phyloP scores from a whole-genome alignment of 805 yeast genomes.

The Lipomyces mesembrius region DNA sequence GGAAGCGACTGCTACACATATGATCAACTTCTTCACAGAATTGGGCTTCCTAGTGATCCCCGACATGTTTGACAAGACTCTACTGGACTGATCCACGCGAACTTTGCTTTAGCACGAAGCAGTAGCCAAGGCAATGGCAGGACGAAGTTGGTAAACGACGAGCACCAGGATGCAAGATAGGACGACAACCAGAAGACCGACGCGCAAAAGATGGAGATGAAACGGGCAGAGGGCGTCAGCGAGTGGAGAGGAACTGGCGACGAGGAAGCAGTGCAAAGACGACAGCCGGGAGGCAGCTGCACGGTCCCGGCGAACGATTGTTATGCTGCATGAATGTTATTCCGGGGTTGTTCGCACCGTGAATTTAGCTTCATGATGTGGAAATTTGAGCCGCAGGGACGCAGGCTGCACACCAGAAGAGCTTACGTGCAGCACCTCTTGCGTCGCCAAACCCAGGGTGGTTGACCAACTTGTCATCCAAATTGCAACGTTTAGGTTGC shows the following conservation, averaged over 20 bases:
- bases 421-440: not conserved
- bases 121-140: not conserved
- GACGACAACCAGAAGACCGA: not conserved
- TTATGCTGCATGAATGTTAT: not conserved
- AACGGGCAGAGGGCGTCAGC: not conserved
- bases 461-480: too few relatives aligned
- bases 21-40: not conserved
- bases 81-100: slow-evolving; percentile 1
- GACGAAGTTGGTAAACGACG: not conserved
- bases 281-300: not conserved
- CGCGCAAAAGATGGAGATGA: not conserved
- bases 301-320: not conserved
- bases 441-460: too few relatives aligned
- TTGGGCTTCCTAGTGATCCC: not conserved
- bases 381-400: not conserved
- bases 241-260: not conserved
- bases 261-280: not conserved
- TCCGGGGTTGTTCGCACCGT: not conserved
- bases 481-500: too few relatives aligned
- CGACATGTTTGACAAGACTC: not conserved
- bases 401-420: not conserved
- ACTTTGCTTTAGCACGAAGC: not conserved
- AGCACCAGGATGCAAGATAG: not conserved
- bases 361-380: not conserved
- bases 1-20: not conserved